Percentiles rank a stretch among this genome's conserved stretches.
phyloP scores from a whole-genome alignment of 75 land plant genomes.

The Cryptomeria japonica region DNA sequence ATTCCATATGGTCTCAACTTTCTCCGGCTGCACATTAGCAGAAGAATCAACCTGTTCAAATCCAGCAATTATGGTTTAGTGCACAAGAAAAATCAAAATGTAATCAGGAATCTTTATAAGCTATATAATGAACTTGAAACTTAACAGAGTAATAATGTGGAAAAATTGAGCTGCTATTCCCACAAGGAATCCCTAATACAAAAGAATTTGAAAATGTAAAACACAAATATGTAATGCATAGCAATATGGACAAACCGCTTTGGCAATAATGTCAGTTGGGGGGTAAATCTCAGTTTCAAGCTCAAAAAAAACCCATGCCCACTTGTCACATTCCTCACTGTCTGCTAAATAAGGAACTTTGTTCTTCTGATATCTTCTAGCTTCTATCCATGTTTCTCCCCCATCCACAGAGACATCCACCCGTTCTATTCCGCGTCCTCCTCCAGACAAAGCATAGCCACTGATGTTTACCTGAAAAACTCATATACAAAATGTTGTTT shows the following conservation, averaged over 20 bases:
- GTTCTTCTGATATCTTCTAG: constrained; percentile 51
- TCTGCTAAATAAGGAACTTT: constrained; percentile 40
- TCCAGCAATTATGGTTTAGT: background rate
- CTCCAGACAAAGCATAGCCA: constrained; percentile 94
- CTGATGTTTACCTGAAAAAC: constrained; percentile 54
- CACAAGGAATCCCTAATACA: background rate
- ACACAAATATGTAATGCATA: background rate
- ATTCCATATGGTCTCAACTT: constrained; percentile 86
- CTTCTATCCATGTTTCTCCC: constrained; percentile 93
- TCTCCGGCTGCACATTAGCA: constrained; percentile 92
- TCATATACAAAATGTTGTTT: background rate
- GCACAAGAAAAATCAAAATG: background rate
- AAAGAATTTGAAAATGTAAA: background rate
- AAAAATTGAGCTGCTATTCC: background rate
- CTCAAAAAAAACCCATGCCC: constrained; percentile 93
- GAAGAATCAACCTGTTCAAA: constrained; percentile 79
- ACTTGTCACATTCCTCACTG: constrained; percentile 58
- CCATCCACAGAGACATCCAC: constrained; percentile 92
- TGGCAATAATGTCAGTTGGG: constrained; percentile 69
- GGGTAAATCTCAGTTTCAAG: constrained; percentile 41
- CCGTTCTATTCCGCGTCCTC: constrained; percentile 98
- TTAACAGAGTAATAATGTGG: background rate
- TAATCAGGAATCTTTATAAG: background rate
- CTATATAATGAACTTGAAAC: background rate
- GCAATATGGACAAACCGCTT: constrained; percentile 67